Evolutionary conservation across 768 basidiomycete species (phyloP), one percentile per base, ranked within the genome.

Genomic region (Brasilioporus rufonigricans): DNA sequence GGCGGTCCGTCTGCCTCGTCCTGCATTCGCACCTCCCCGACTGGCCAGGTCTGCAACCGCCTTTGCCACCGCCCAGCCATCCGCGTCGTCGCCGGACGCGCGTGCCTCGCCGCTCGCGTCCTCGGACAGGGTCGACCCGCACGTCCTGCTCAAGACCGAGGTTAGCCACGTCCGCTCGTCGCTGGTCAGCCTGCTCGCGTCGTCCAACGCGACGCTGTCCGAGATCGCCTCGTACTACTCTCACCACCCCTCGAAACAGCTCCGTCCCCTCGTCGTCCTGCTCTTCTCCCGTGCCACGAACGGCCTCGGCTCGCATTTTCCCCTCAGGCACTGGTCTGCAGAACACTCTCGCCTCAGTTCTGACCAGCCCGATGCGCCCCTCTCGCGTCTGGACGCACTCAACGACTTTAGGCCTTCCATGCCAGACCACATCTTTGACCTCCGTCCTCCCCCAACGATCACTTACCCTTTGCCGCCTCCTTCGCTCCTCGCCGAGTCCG

Each of bases 171-270:
- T 99, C 39, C 85, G 87, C 53, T 77, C 80, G 19, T 86, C 82
- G 47, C 78, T 98, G 41, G 77, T 93, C 56, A 74, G 77, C 55
- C 80, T 98, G 38, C 80, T 98, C 8, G 94, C 93, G 19, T 87
- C 91, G 3, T 89, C 93, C 9, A 92, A 98, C 70, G 91, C 96
- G 1, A 83, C 85, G 4, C 84, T 98, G 48, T 84, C 87, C 56
- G 85, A 90, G 48, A 86, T 97, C 50, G 94, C 96, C 3, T 83
- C 91, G 60, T 94, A 91, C 73, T 98, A 97, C 75, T 98, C 98
- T 69, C 74, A 87, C 46, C 85, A 90, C 55, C 87, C 88, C 14
- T 91, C 93, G 12, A 94, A 94, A 66, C 94, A 98, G 66, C 77
- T 98, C 26, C 83, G 97, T 7, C 93, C 97, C 3, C 74, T 94